These are phyloP conservation scores for Peronospora farinosa DNA, from an alignment of 352 stramenopile genomes.

Conservation along the genomic window DNA sequence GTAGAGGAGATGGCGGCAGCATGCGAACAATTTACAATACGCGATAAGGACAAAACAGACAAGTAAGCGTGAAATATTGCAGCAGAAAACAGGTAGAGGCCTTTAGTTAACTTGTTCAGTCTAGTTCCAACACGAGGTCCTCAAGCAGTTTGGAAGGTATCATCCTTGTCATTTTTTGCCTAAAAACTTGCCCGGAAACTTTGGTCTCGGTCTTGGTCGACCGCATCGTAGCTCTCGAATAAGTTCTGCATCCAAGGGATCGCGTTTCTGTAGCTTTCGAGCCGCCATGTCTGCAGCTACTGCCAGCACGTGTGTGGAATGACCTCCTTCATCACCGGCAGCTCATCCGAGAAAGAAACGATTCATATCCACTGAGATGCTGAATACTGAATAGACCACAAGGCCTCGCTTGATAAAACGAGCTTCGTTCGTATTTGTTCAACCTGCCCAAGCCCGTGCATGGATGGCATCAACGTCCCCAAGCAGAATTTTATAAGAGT, in stretches of 20 bases:
- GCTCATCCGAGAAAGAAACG: conserved; percentile 86
- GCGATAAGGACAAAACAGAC: conserved; percentile 16
- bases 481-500: conserved; percentile 73
- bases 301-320: conserved; percentile 61
- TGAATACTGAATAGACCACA: conserved; percentile 16
- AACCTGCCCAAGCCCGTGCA: conserved; percentile 21
- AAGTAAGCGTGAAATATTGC: conserved; percentile 21
- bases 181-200: conserved; percentile 53
- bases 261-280: conserved; percentile 54
- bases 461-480: conserved; percentile 38
- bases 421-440: conserved; percentile 12
- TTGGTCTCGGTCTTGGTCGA: conserved; percentile 37
- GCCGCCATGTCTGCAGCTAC: conserved; percentile 39
- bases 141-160: conserved; percentile 46
- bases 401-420: neutral
- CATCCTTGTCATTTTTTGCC: conserved; percentile 42
- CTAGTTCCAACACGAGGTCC: conserved; percentile 60
- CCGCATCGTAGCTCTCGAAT: conserved; percentile 76
- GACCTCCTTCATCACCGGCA: conserved; percentile 49
- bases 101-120: conserved; percentile 37
- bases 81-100: neutral
- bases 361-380: conserved; percentile 54
- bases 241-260: conserved; percentile 61
- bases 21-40: conserved; percentile 9
- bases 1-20: conserved; percentile 20